phyloP scores from a whole-genome alignment of 495 filamentous ascomycete genomes.

The Annulohypoxylon maeteangense region DNA sequence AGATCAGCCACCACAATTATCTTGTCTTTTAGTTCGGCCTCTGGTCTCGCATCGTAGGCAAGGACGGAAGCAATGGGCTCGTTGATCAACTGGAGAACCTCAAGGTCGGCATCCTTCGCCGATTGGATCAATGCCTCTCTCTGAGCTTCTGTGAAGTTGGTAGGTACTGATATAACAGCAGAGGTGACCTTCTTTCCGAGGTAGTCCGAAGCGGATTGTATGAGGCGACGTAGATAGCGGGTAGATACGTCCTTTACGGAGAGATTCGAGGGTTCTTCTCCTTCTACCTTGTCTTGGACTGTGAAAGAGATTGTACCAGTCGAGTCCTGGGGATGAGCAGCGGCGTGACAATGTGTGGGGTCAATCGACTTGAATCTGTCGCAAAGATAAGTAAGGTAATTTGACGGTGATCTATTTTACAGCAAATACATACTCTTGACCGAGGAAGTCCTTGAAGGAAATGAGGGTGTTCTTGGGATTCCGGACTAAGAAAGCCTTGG shows the following conservation, averaged over 20 bases:
- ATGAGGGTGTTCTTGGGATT: constrained; percentile 93
- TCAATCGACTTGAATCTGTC: constrained; percentile 91
- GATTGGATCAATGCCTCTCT: constrained; percentile 79
- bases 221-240: constrained; percentile 84
- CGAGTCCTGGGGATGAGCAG: constrained; percentile 85
- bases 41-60: constrained; percentile 89
- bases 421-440: constrained; percentile 75
- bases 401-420: neutral
- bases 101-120: constrained; percentile 82
- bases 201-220: constrained; percentile 87
- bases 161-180: constrained; percentile 92
- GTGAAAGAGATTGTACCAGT: constrained; percentile 82
- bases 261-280: constrained; percentile 68
- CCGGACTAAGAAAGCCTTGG: constrained; percentile 89
- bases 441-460: constrained; percentile 95
- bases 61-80: constrained; percentile 93
- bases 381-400: constrained; percentile 19
- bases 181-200: constrained; percentile 91
- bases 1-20: constrained; percentile 91
- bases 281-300: constrained; percentile 74
- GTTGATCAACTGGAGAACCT: constrained; percentile 90
- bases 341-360: constrained; percentile 91
- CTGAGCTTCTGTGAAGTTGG: constrained; percentile 89
- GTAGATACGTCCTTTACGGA: constrained; percentile 87
- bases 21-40: constrained; percentile 81